Evolutionary conservation across 306 rosid genomes (phyloP), one percentile per base, ranked within the genome.

Genomic region (Oxytropis ochrocephala): DNA sequence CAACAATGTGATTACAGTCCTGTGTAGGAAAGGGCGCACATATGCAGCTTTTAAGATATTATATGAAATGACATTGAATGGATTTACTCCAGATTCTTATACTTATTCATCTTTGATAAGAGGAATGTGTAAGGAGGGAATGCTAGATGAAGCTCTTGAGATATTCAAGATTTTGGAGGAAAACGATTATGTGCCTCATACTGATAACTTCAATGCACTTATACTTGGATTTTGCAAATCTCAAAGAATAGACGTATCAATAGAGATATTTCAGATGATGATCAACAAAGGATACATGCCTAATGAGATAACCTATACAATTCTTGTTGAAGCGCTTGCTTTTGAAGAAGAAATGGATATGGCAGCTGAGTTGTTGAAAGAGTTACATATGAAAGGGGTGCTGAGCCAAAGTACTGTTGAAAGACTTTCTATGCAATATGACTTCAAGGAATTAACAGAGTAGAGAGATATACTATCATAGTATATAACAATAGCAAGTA

Each of bases 21-120:
- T 94, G 83, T 94, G 97, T 82, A 81, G 88, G 82, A 88, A 84
- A 85, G 96, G 96, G 63, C 88, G 85, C 83, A 91, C 99, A 7
- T 84, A 84, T 79, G 73, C 95, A 42, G 97, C 99, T 8, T 88
- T 94, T 82, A 90, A 90, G 69, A 47, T 94, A 47, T 81, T 94
- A 75, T 85, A 88, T 56, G 97, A 94, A 82, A 91, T 91, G 89
- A 81, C 88, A 12, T 81, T 81, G 77, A 70, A 64, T n/a, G 96
- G 96, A 47, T 94, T 91, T 48, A 84, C 79, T 1, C 97, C 99
- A 0, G 96, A 91, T 57, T 87, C 96, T 30, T 82, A 79, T 65
- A 88, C 97, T 5, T 85, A 94, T 55, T 90, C 97, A 11, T 85
- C 96, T 59, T 75, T 94, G 90, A 81, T 94, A 65, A 82, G 91